Percentiles rank a stretch among this genome's conserved stretches.
Evolutionary conservation across 768 basidiomycete species (phyloP).

Genomic region (Serpula lacrymans): DNA sequence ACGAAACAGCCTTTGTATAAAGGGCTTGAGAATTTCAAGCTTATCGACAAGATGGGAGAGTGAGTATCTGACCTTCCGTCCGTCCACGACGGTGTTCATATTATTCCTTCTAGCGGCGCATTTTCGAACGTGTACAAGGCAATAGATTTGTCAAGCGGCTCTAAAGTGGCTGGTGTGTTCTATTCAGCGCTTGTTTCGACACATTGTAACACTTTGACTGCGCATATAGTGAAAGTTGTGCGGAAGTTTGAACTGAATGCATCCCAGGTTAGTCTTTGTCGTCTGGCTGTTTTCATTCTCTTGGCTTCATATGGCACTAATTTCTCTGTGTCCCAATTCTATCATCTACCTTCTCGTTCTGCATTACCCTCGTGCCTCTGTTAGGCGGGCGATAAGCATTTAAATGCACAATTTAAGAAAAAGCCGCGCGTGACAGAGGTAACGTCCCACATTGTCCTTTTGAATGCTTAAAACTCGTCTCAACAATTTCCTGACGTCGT

Average conservation of each 20-base stretch:
- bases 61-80: conserved; percentile 49
- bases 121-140: conserved; percentile 99
- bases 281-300: conserved; percentile 25
- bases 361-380: conserved; percentile 26
- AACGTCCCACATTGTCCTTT: conserved; percentile 26
- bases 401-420: conserved; percentile 93
- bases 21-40: conserved; percentile 76
- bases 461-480: conserved; percentile 9
- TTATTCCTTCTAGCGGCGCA: conserved; percentile 61
- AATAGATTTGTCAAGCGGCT: conserved; percentile 65
- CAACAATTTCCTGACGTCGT: conserved; percentile 16
- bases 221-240: conserved; percentile 78
- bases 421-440: conserved; percentile 99
- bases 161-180: conserved; percentile 77
- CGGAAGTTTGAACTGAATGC: conserved; percentile 90
- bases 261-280: conserved; percentile 72
- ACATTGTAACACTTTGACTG: conserved; percentile 3
- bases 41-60: conserved; percentile 92
- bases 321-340: conserved; percentile 20
- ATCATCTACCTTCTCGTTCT: conserved; percentile 9
- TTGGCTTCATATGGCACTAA: conserved; percentile 17
- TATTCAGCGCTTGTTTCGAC: too few species aligned
- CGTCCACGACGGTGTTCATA: conserved; percentile 13
- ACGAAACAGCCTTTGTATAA: conserved; percentile 81
- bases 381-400: conserved; percentile 89